These are phyloP conservation scores for Lolium rigidum DNA, from an alignment of 176 grass and related monocot species.

Conservation along the genomic window DNA sequence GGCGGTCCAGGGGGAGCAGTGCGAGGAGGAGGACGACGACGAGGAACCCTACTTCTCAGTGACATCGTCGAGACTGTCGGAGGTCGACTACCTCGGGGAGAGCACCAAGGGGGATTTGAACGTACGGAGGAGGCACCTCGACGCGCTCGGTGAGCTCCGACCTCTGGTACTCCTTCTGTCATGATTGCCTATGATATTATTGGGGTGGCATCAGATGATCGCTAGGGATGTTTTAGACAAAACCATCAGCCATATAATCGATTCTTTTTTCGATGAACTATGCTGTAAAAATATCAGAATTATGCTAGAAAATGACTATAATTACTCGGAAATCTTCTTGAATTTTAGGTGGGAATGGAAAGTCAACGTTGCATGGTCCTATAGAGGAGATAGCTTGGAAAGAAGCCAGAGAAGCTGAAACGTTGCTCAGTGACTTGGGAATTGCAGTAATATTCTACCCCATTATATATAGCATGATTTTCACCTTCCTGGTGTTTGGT, in stretches of 20 bases:
- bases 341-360: conserved; percentile 64
- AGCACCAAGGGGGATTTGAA: conserved; percentile 97
- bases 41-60: conserved; percentile 81
- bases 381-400: conserved; percentile 94
- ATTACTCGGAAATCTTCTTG: conserved; percentile 5
- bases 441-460: conserved; percentile 73
- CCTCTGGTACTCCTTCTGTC: not conserved
- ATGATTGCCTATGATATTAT: not conserved
- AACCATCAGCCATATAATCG: not conserved
- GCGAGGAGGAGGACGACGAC: conserved; percentile 54
- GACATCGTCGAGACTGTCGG: conserved; percentile 77
- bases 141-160: conserved; percentile 68
- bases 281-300: not conserved
- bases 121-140: conserved; percentile 72
- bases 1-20: conserved; percentile 42
- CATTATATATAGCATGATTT: conserved; percentile 12
- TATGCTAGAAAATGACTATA: not conserved
- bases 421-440: conserved; percentile 74
- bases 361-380: conserved; percentile 67
- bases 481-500: conserved; percentile 20
- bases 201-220: not conserved
- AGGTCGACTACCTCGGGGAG: conserved; percentile 93
- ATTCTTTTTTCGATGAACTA: not conserved
- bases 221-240: not conserved
- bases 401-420: conserved; percentile 81